phyloP scores from a whole-genome alignment of 108 stramenopile species.

The Discostella stelligeroides region DNA sequence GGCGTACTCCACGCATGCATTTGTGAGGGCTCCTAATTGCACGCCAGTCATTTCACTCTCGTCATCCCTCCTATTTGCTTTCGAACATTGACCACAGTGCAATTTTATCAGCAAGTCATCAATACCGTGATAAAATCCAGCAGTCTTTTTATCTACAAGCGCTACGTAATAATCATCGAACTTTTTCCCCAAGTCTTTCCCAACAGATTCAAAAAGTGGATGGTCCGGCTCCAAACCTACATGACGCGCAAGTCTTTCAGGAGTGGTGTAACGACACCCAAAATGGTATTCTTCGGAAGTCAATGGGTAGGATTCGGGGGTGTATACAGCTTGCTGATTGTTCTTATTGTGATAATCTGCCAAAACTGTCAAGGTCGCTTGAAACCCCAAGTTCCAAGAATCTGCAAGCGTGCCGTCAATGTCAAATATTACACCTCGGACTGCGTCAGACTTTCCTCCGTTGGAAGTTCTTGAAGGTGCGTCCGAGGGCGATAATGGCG shows the following conservation, averaged over 20 bases:
- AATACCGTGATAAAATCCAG: constrained; percentile 79
- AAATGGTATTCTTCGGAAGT: constrained; percentile 71
- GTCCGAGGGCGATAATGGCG: constrained; percentile 10
- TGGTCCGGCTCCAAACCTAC: constrained; percentile 76
- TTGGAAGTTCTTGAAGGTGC: not conserved
- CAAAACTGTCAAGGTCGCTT: constrained; percentile 75
- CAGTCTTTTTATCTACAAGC: constrained; percentile 69
- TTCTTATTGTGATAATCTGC: constrained; percentile 57
- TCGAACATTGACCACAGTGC: constrained; percentile 20
- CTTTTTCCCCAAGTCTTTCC: constrained; percentile 56
- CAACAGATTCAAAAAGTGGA: constrained; percentile 54
- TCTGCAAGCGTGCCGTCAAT: constrained; percentile 88
- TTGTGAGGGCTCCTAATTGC: constrained; percentile 76
- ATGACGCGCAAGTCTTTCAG: constrained; percentile 80
- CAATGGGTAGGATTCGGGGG: constrained; percentile 45
- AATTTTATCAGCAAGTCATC: constrained; percentile 47
- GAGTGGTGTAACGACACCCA: constrained; percentile 72
- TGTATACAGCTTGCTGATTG: constrained; percentile 17
- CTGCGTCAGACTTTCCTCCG: constrained; percentile 6
- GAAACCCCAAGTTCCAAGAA: constrained; percentile 82
- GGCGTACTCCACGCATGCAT: constrained; percentile 84
- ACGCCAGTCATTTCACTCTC: constrained; percentile 12
- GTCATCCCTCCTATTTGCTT: constrained; percentile 3
- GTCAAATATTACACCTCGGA: constrained; percentile 76
- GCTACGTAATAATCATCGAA: constrained; percentile 84